Percentiles rank a stretch among this genome's conserved stretches.
These are phyloP conservation scores for Cylindrotheca fusiformis DNA, from an alignment of 108 stramenopile genomes.

Conservation along the genomic window DNA sequence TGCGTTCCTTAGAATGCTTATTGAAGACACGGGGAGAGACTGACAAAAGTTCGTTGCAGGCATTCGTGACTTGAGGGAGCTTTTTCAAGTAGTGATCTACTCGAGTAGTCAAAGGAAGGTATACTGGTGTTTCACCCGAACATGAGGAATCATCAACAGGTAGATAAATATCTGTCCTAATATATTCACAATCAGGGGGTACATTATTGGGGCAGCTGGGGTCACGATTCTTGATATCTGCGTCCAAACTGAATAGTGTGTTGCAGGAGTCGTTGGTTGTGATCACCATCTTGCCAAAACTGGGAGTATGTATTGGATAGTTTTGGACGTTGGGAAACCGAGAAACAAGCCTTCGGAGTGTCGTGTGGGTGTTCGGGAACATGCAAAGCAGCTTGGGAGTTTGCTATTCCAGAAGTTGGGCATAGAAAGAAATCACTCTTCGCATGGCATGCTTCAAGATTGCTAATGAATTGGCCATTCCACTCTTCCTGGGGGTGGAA, in stretches of 20 bases:
- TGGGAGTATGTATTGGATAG: too few relatives aligned
- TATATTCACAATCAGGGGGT: background rate
- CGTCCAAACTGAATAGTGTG: slow-evolving; percentile 42
- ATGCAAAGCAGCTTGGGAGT: too few relatives aligned
- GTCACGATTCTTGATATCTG: background rate
- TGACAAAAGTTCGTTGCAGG: slow-evolving; percentile 14
- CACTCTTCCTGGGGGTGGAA: background rate
- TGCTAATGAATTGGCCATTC: too few relatives aligned
- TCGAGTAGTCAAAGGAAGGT: slow-evolving; percentile 9
- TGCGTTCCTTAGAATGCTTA: slow-evolving; percentile 8
- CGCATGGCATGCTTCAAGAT: too few relatives aligned
- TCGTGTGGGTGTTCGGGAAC: too few relatives aligned
- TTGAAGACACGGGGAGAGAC: slow-evolving; percentile 4
- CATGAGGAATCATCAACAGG: slow-evolving; percentile 5
- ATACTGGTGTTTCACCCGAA: background rate
- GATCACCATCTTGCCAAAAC: slow-evolving; percentile 50
- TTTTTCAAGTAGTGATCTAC: slow-evolving; percentile 15
- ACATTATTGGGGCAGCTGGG: slow-evolving; percentile 3
- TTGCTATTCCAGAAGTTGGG: too few relatives aligned
- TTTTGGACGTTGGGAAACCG: too few relatives aligned
- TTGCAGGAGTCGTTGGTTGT: slow-evolving; percentile 34
- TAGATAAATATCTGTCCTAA: background rate
- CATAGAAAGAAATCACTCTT: too few relatives aligned
- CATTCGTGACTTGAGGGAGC: slow-evolving; percentile 9
- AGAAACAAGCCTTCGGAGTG: too few relatives aligned